Evolutionary conservation across 2,329 filamentous ascomycete species (phyloP).

Genomic region (Scortechinia acanthostroma): DNA sequence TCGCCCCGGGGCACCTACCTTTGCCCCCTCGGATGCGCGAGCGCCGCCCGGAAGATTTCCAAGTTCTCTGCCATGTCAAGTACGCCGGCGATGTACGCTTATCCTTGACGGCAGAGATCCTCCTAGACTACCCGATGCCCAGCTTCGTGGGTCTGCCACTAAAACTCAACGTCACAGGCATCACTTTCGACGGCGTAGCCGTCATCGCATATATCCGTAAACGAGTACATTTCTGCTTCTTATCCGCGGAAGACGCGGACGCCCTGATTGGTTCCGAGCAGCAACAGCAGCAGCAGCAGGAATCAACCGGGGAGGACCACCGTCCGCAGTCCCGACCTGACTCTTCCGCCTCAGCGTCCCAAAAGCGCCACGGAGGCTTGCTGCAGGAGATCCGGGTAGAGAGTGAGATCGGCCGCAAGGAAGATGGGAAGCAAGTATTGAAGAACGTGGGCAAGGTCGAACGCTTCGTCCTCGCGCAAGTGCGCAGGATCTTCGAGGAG

Average conservation of each 20-base stretch:
- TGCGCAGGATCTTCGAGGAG: slow-evolving; percentile 64
- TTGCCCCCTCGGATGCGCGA: slow-evolving; percentile 40
- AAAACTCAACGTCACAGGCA: slow-evolving; percentile 59
- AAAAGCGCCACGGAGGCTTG: slow-evolving; percentile 33
- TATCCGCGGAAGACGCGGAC: slow-evolving; percentile 57
- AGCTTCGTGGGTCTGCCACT: slow-evolving; percentile 63
- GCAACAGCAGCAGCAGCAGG: background rate
- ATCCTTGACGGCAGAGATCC: slow-evolving; percentile 59
- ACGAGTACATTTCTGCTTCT: slow-evolving; percentile 58
- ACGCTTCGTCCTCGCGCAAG: slow-evolving; percentile 63
- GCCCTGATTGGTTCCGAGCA: slow-evolving; percentile 13
- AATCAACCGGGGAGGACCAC: slow-evolving; percentile 1
- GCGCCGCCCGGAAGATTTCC: slow-evolving; percentile 52
- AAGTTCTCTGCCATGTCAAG: slow-evolving; percentile 55
- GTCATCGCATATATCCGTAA: slow-evolving; percentile 60
- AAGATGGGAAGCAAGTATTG: slow-evolving; percentile 58
- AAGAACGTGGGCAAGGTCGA: slow-evolving; percentile 71
- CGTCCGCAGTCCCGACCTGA: slow-evolving; percentile 28
- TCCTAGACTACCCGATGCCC: slow-evolving; percentile 65
- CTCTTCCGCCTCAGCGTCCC: slow-evolving; percentile 6
- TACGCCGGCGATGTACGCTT: slow-evolving; percentile 58
- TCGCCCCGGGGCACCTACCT: too few species aligned
- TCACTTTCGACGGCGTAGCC: slow-evolving; percentile 62
- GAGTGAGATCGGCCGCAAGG: slow-evolving; percentile 63
- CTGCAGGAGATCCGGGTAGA: slow-evolving; percentile 62